phyloP scores from a whole-genome alignment of 2,329 filamentous ascomycete species.

The Acarospora socialis region DNA sequence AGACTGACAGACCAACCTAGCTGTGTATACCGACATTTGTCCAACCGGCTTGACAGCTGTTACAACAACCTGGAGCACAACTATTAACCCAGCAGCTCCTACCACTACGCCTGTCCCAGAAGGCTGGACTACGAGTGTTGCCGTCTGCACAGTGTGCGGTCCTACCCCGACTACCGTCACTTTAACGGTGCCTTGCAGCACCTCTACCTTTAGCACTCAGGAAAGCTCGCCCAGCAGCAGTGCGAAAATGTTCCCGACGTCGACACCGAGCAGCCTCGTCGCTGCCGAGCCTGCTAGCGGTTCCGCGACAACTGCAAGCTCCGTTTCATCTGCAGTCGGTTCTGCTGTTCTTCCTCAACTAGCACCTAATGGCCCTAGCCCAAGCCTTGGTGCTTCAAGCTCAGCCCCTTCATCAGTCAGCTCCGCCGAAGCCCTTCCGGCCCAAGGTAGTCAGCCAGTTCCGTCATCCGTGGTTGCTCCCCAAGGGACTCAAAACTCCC shows the following conservation, averaged over 20 bases:
- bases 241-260: constrained; percentile 9
- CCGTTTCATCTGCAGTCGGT: no score
- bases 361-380: no score
- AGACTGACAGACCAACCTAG: no score
- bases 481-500: constrained; percentile 12
- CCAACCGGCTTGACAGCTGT: constrained; percentile 29
- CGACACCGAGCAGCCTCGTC: constrained; percentile 13
- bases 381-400: no score
- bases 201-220: constrained; percentile 8
- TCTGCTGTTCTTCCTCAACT: no score
- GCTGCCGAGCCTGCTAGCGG: no score
- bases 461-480: no score
- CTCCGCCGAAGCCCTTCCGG: constrained; percentile 7
- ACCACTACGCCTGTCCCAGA: constrained; percentile 18
- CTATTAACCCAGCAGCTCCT: constrained; percentile 8
- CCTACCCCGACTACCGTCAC: constrained; percentile 24
- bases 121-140: constrained; percentile 28
- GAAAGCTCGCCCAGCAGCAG: constrained; percentile 9
- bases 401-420: constrained; percentile 8
- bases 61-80: constrained; percentile 25
- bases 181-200: constrained; percentile 9
- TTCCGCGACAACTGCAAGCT: no score
- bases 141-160: constrained; percentile 26
- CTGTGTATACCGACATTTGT: constrained; percentile 28
- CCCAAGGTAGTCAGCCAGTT: no score